phyloP scores from a whole-genome alignment of 768 basidiomycete genomes.

The Boletus rubroflammeus region DNA sequence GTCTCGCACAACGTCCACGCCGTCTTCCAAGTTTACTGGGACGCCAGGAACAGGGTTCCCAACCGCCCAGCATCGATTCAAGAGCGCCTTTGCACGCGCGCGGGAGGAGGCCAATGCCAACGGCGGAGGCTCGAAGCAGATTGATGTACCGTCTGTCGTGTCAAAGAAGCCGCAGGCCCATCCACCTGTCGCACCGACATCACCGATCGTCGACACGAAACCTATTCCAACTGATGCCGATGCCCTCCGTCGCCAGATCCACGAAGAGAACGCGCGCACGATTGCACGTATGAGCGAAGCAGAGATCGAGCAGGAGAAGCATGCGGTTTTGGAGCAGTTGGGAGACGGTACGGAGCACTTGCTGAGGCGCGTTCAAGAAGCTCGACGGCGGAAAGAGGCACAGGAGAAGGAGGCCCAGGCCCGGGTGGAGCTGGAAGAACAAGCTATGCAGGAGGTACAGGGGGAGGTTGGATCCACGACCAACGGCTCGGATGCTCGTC shows the following conservation, averaged over 20 bases:
- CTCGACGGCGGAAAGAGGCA: conserved; percentile 16
- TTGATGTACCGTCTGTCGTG: conserved; percentile 23
- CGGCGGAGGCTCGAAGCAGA: conserved; percentile 18
- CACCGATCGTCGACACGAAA: conserved; percentile 5
- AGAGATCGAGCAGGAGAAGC: conserved; percentile 62
- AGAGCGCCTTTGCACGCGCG: conserved; percentile 55
- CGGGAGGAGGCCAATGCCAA: conserved; percentile 34
- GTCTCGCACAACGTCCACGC: conserved; percentile 18
- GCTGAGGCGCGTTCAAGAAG: conserved; percentile 38
- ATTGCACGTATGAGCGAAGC: conserved; percentile 68
- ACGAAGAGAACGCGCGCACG: conserved; percentile 59
- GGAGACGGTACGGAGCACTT: conserved; percentile 64
- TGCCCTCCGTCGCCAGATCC: conserved; percentile 55
- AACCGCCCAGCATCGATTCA: conserved; percentile 56
- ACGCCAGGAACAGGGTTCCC: conserved; percentile 53
- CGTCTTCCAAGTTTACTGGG: conserved; percentile 20
- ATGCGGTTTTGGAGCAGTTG: conserved; percentile 67
- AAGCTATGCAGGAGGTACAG: background rate
- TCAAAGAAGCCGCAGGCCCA: conserved; percentile 16
- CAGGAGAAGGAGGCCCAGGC: background rate
- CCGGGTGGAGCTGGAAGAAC: background rate
- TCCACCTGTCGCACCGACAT: background rate
- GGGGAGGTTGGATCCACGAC: background rate
- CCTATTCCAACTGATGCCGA: conserved; percentile 24
- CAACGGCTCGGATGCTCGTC: background rate